A percentile compares a stretch with the other conserved stretches of the same genome.
Evolutionary conservation across 164 flowering plant genomes (phyloP).

Genomic region (Tetracentron sinense): DNA sequence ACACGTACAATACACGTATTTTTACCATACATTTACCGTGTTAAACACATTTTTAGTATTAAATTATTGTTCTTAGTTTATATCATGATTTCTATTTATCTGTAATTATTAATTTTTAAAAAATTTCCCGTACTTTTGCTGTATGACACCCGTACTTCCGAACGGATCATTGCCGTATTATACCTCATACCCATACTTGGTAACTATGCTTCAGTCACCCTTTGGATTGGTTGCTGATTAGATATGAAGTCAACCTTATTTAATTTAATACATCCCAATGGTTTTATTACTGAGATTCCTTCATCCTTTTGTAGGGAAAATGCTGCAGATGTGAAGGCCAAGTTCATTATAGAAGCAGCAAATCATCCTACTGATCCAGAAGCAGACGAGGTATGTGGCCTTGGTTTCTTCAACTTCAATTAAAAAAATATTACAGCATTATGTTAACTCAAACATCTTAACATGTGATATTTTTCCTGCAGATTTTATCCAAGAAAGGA

Average conservation of each 20-base stretch:
- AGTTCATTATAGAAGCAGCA: conserved; percentile 72
- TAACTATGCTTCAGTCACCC: background rate
- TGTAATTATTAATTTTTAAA: no score
- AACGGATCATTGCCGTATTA: no score
- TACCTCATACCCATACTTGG: no score
- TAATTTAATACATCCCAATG: background rate
- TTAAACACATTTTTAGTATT: no score
- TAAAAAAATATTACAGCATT: background rate
- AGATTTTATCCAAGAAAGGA: conserved; percentile 26
- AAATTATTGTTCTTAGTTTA: no score
- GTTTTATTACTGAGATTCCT: background rate
- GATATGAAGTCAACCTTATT: background rate
- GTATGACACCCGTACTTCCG: no score
- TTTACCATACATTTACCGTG: no score
- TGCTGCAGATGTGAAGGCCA: conserved; percentile 71
- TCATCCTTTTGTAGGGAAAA: conserved; percentile 47
- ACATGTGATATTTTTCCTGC: conserved; percentile 16
- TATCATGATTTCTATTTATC: no score
- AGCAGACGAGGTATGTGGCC: conserved; percentile 66
- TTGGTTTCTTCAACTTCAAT: background rate
- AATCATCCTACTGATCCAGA: conserved; percentile 88
- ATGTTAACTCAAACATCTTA: no score
- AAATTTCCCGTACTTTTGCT: no score
- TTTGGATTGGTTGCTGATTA: background rate
- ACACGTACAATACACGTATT: no score